A percentile compares a stretch with the other conserved stretches of the same genome.
These are phyloP conservation scores for Pyrenopolyporus hunteri DNA, from an alignment of 495 filamentous ascomycete genomes.

Conservation along the genomic window DNA sequence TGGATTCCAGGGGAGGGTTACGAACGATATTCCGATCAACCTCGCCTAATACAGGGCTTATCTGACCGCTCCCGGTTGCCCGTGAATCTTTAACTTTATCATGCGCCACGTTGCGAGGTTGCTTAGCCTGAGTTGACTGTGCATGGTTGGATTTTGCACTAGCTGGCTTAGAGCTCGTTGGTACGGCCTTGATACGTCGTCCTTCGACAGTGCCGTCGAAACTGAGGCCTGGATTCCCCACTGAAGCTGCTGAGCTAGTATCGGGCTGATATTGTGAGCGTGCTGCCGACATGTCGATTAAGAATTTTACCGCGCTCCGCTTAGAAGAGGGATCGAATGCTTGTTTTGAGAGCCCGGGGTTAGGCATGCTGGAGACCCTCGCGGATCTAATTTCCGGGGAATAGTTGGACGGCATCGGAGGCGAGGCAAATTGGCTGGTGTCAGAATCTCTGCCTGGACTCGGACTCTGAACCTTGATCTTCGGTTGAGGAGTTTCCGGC, in stretches of 20 bases:
- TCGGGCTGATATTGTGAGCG: constrained; percentile 4
- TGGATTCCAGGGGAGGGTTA: constrained; percentile 22
- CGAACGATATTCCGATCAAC: constrained; percentile 36
- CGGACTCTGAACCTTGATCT: constrained; percentile 28
- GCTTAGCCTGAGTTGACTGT: background rate
- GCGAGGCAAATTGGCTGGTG: constrained; percentile 26
- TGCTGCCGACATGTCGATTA: too few relatives aligned
- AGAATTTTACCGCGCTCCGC: background rate
- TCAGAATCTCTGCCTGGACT: constrained; percentile 28
- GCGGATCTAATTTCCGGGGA: constrained; percentile 6
- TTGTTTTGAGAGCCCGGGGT: constrained; percentile 15
- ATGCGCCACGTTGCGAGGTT: constrained; percentile 5
- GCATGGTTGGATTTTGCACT: background rate
- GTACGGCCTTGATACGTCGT: background rate
- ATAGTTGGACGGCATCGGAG: constrained; percentile 25
- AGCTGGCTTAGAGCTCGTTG: background rate
- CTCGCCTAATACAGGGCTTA: constrained; percentile 27
- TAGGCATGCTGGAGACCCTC: constrained; percentile 1
- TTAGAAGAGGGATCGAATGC: too few relatives aligned
- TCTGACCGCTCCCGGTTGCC: background rate
- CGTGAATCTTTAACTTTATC: constrained; percentile 20
- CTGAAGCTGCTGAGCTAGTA: background rate
- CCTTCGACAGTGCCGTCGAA: constrained; percentile 20
- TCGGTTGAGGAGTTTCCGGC: constrained; percentile 28
- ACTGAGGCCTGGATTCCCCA: constrained; percentile 7